Base-by-base conservation (phyloP, 2,329 filamentous ascomycete species). In the Monosporascus ibericus region DNA sequence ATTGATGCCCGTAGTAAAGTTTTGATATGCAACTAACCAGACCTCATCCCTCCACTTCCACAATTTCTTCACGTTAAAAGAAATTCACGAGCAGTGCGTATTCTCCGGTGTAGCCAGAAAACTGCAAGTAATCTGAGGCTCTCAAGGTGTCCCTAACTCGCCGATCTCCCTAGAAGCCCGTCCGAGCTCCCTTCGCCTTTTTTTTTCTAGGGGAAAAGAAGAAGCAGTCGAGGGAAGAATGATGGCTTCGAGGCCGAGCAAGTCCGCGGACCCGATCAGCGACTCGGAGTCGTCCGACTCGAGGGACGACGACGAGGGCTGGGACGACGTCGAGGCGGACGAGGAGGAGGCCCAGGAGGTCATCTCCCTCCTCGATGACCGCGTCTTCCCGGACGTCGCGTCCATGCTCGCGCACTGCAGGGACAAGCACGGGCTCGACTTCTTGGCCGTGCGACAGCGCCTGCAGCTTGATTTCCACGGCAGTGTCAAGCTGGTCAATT, bases 401-500 rank as follows among this genome's bases (percentile, higher is more conserved):
- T 75, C 78, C 20, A 89, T 92, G 86, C 73, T 92, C 46, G 72
- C 76, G 37, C 76, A 90, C 65, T 87, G 84, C 77, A 86, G 81
- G 63, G 76, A 84, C 48, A 81, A 81, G 60, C 75, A 85, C 63
- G 70, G 71, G 27, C 87, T 92, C 61, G 86, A 91, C 68, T 81
- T 92, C 54, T 65, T 84, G 50, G 78, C 75, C 50, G 72, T 82
- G 36, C 75, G 83, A 52, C 79, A 81, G 53, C 72, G 70, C 22
- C 68, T 82, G 65, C 77, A 73, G 22, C 75, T 91, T 44, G 87
- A 92, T 63, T 90, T 91, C 60, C 78, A 90, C 54, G 87, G 83
- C 27, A 81, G 78, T 54, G 82, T 92, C 61, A 90, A 85, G 69
- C 74, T 92, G 36, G 82, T 91, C 66, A 92, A 92, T 66, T 90